Conservation (phyloP, 805 yeast genomes). For the Wickerhamomyces mucosus region DNA sequence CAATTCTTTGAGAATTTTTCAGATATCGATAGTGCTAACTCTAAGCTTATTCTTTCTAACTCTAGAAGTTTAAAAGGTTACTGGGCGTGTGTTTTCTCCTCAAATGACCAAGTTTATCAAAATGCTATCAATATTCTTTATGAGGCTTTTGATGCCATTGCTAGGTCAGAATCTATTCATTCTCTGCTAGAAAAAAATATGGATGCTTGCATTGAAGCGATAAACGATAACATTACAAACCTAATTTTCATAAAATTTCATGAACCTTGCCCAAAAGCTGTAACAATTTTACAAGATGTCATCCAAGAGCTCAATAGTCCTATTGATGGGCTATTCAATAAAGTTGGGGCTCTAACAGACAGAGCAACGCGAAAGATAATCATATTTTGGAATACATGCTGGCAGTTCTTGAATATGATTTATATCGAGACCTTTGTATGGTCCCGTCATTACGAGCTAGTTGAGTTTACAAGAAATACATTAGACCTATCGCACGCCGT, state of each 20-base stretch:
- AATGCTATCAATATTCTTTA: slow-evolving; percentile 62
- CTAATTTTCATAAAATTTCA: slow-evolving; percentile 40
- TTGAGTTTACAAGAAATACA: slow-evolving; percentile 81
- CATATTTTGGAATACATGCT: slow-evolving; percentile 56
- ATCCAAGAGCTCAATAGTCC: slow-evolving; percentile 56
- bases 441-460: slow-evolving; percentile 57
- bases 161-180: slow-evolving; percentile 67
- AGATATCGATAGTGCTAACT: slow-evolving; percentile 27
- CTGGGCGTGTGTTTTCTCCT: slow-evolving; percentile 68
- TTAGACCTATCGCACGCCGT: slow-evolving; percentile 67
- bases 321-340: slow-evolving; percentile 42
- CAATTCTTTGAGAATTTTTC: slow-evolving; percentile 29
- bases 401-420: slow-evolving; percentile 66
- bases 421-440: slow-evolving; percentile 62
- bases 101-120: slow-evolving; percentile 49
- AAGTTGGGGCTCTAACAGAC: slow-evolving; percentile 17
- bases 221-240: slow-evolving; percentile 34
- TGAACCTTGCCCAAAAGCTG: slow-evolving; percentile 70
- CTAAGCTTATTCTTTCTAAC: slow-evolving; percentile 30
- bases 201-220: slow-evolving; percentile 36
- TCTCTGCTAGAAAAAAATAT: slow-evolving; percentile 38
- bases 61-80: slow-evolving; percentile 46
- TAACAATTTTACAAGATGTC: slow-evolving; percentile 69
- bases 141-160: slow-evolving; percentile 72
- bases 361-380: slow-evolving; percentile 22